Percentiles rank a stretch among this genome's conserved stretches.
phyloP scores from a whole-genome alignment of 2,329 filamentous ascomycete genomes.

The Phyllosticta paracitricarpa region DNA sequence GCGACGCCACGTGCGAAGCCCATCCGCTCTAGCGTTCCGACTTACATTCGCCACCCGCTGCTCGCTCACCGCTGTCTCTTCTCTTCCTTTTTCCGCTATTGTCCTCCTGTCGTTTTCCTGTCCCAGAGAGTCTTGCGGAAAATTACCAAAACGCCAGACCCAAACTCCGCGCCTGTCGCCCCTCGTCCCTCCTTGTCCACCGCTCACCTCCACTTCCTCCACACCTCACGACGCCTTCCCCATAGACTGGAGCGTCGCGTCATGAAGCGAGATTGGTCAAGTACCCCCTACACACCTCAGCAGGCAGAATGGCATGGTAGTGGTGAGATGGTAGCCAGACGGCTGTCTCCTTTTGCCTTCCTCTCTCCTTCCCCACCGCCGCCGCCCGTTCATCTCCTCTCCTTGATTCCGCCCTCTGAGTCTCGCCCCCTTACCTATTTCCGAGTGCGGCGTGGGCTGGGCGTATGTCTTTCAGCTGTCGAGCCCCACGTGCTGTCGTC shows the following conservation, averaged over 20 bases:
- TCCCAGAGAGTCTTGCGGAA: background rate
- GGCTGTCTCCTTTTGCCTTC: too few relatives aligned
- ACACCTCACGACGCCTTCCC: background rate
- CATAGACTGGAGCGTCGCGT: background rate
- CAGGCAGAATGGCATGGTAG: too few relatives aligned
- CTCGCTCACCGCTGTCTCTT: background rate
- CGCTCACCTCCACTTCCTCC: background rate
- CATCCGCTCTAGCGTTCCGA: background rate
- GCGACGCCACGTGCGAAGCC: background rate
- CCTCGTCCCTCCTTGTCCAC: background rate
- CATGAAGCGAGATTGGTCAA: background rate
- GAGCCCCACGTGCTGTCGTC: too few relatives aligned
- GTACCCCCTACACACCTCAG: background rate
- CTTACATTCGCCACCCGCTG: background rate
- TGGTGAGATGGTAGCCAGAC: too few relatives aligned
- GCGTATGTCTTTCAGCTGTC: too few relatives aligned
- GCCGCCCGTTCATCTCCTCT: too few relatives aligned
- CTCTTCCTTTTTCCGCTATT: background rate
- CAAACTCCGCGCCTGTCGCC: background rate
- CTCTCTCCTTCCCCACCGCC: too few relatives aligned
- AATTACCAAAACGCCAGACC: background rate
- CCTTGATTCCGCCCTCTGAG: too few relatives aligned
- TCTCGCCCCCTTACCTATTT: too few relatives aligned
- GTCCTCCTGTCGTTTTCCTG: background rate
- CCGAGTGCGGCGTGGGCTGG: too few relatives aligned